These are phyloP conservation scores for Elaeis guineensis DNA, from an alignment of 176 grass and related monocot genomes.

Conservation along the genomic window DNA sequence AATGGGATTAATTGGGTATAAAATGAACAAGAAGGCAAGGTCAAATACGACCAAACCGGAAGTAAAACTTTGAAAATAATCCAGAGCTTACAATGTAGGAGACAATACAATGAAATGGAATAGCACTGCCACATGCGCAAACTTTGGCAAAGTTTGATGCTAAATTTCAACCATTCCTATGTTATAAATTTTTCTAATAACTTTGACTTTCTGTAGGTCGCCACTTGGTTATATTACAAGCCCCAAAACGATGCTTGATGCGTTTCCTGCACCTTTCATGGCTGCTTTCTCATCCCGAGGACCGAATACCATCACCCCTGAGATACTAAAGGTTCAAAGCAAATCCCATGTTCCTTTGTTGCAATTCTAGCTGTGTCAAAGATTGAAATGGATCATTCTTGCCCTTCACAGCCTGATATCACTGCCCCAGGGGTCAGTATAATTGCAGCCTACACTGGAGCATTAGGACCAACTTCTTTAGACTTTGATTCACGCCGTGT, in stretches of 20 bases:
- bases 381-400: neutral
- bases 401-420: conserved; percentile 63
- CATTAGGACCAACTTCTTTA: conserved; percentile 44
- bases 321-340: conserved; percentile 76
- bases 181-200: too few species aligned
- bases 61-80: too few species aligned
- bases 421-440: conserved; percentile 91
- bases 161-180: too few species aligned
- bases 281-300: conserved; percentile 84
- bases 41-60: too few species aligned
- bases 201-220: conserved; percentile 9
- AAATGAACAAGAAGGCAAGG: too few species aligned
- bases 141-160: too few species aligned
- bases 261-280: conserved; percentile 82
- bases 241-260: conserved; percentile 44
- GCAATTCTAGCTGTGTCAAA: too few species aligned
- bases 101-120: too few species aligned
- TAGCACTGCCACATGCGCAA: too few species aligned
- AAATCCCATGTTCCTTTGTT: neutral
- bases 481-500: conserved; percentile 66
- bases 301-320: conserved; percentile 55
- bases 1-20: too few species aligned
- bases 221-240: conserved; percentile 43
- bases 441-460: conserved; percentile 54
- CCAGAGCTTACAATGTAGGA: too few species aligned